phyloP scores from a whole-genome alignment of 1,284 basidiomycete species.

The Tilletia caries region DNA sequence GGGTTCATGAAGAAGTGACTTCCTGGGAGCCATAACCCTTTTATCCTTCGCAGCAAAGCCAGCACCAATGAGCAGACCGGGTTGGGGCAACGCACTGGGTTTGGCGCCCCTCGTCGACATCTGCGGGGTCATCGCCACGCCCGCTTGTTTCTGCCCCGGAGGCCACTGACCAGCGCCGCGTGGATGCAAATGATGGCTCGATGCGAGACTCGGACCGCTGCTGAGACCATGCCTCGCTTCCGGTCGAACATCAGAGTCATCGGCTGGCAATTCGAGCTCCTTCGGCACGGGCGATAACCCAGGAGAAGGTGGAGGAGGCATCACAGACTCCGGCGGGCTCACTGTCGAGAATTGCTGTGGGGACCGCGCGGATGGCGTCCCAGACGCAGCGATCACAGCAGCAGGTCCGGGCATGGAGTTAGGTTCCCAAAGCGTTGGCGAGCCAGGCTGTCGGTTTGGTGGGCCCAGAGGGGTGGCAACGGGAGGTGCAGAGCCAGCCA shows the following conservation, averaged over 20 bases:
- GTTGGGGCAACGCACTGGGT: conserved; percentile 45
- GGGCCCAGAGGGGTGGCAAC: conserved; percentile 32
- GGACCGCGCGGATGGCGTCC: background rate
- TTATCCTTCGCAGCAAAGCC: conserved; percentile 36
- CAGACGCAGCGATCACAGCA: background rate
- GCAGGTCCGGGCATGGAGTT: background rate
- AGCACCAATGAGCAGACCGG: conserved; percentile 50
- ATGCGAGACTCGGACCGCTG: background rate
- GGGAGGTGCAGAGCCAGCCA: conserved; percentile 27
- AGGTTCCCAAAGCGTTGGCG: background rate
- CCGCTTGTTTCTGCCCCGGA: conserved; percentile 13
- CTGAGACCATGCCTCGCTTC: background rate
- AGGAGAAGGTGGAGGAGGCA: background rate
- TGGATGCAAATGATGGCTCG: background rate
- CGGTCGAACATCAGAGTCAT: background rate
- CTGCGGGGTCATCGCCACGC: conserved; percentile 23
- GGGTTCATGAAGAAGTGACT: conserved; percentile 38
- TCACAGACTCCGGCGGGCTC: background rate
- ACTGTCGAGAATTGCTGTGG: background rate
- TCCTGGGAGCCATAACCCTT: conserved; percentile 32
- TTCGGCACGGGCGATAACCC: conserved; percentile 1
- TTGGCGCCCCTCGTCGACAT: conserved; percentile 21
- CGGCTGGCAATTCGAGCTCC: background rate
- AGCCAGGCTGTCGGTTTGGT: background rate
- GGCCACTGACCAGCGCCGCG: background rate